phyloP scores from a whole-genome alignment of 106 monocot species.

The Dioscorea zingiberensis region DNA sequence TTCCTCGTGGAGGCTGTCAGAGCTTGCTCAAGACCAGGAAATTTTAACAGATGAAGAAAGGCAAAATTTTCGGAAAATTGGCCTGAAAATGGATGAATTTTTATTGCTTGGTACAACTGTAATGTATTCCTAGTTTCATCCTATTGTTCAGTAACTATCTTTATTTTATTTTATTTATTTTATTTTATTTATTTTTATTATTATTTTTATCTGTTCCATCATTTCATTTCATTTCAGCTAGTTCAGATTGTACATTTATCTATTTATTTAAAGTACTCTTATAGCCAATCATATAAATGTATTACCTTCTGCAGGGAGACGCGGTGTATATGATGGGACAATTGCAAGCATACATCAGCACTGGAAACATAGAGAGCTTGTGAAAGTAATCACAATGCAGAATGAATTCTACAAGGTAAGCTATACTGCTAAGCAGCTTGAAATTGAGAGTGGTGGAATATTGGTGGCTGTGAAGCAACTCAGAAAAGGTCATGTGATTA shows the following conservation, averaged over 20 bases:
- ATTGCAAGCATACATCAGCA: conserved; percentile 86
- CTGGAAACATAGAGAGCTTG: conserved; percentile 92
- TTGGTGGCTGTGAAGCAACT: conserved; percentile 65
- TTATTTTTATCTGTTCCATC: no score
- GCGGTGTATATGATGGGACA: conserved; percentile 80
- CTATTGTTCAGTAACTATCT: background rate
- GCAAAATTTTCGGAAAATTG: conserved; percentile 46
- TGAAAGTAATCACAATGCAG: conserved; percentile 83
- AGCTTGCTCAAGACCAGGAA: conserved; percentile 55
- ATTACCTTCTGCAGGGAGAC: conserved; percentile 48
- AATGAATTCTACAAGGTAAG: conserved; percentile 23
- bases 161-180: background rate
- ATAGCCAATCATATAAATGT: no score
- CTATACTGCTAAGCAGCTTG: conserved; percentile 65
- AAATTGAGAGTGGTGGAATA: conserved; percentile 70
- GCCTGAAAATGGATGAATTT: conserved; percentile 73
- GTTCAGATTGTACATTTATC: no score
- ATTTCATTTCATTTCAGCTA: no score
- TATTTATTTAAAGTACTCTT: no score
- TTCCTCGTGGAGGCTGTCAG: conserved; percentile 41
- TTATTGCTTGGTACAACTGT: conserved; percentile 51
- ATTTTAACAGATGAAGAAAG: conserved; percentile 86
- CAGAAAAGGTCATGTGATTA: conserved; percentile 65
- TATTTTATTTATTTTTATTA: no score
- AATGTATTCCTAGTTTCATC: background rate